Conservation (phyloP, 176 grass and related monocot genomes). For the Chloris gayana region DNA sequence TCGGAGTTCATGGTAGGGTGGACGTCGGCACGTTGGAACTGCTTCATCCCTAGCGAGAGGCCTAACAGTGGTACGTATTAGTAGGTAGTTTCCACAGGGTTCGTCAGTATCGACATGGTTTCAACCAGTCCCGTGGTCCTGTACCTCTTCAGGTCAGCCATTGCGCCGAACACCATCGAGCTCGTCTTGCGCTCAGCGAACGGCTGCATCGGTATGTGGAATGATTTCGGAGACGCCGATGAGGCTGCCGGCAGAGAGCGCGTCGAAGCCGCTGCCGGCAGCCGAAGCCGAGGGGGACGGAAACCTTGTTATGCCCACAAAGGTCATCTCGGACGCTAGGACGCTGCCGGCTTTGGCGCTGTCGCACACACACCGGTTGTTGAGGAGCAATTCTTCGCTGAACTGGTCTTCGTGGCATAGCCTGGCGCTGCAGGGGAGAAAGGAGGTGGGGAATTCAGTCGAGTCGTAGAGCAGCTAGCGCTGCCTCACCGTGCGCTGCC, state of each 20-base stretch:
- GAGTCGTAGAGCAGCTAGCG: slow-evolving; percentile 48
- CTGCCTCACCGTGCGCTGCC: slow-evolving; percentile 7
- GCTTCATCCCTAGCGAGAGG: slow-evolving; percentile 17
- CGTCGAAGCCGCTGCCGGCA: no score
- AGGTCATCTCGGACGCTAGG: slow-evolving; percentile 59
- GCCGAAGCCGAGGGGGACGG: slow-evolving; percentile 41
- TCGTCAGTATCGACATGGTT: slow-evolving; percentile 5
- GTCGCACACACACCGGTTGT: slow-evolving; percentile 39
- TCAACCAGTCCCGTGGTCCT: slow-evolving; percentile 24
- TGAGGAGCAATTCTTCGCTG: slow-evolving; percentile 32
- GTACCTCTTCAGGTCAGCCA: slow-evolving; percentile 40
- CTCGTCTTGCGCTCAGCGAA: slow-evolving; percentile 28
- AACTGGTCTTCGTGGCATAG: slow-evolving; percentile 49
- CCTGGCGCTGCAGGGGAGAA: slow-evolving; percentile 48
- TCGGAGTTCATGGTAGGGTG: not conserved
- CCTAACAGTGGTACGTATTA: slow-evolving; percentile 44
- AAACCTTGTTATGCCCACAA: not conserved
- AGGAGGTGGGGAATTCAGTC: slow-evolving; percentile 26
- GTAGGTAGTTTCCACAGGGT: not conserved
- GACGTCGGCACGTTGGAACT: slow-evolving; percentile 17
- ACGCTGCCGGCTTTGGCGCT: slow-evolving; percentile 30
- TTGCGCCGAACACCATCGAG: slow-evolving; percentile 35
- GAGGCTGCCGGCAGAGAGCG: not conserved
- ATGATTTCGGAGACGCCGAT: slow-evolving; percentile 28
- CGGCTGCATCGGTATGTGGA: slow-evolving; percentile 1